Percentiles rank a stretch among this genome's conserved stretches.
Conservation (phyloP, 345 rosid genomes). For the Brassica incana region DNA sequence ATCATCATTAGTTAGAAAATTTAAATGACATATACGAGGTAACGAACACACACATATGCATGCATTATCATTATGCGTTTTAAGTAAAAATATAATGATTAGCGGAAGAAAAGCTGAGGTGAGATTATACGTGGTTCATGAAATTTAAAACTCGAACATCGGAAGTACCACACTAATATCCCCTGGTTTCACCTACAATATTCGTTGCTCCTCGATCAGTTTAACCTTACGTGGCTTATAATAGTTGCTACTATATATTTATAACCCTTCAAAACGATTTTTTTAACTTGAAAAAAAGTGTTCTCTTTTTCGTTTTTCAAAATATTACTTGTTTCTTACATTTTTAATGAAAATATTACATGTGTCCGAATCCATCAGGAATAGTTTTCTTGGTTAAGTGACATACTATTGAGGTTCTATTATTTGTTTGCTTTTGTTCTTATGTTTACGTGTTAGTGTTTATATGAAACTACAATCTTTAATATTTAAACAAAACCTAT, state of each 20-base stretch:
- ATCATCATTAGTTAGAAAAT: constrained; percentile 23
- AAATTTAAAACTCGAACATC: not conserved
- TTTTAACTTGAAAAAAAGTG: not conserved
- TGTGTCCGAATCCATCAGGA: constrained; percentile 1
- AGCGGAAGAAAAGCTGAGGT: constrained; percentile 4
- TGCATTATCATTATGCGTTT: constrained; percentile 8
- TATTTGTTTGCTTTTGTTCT: not conserved
- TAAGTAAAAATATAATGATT: constrained; percentile 7
- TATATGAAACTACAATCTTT: not conserved
- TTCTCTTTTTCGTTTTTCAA: not conserved
- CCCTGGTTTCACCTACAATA: not conserved
- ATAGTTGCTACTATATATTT: not conserved
- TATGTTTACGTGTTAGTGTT: constrained; percentile 5
- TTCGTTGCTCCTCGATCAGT: not conserved
- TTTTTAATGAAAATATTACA: not conserved
- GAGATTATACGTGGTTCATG: not conserved
- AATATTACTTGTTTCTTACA: constrained; percentile 6
- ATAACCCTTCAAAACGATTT: not conserved
- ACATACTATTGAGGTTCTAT: not conserved
- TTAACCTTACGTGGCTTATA: not conserved
- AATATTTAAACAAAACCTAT: not conserved
- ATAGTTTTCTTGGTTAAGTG: constrained; percentile 3
- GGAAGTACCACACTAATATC: not conserved
- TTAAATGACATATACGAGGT: constrained; percentile 19
- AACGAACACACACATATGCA: constrained; percentile 28